Percentiles rank a stretch among this genome's conserved stretches.
These are phyloP conservation scores for Polyporus tsugae DNA, from an alignment of 1,284 basidiomycete genomes.

Conservation along the genomic window DNA sequence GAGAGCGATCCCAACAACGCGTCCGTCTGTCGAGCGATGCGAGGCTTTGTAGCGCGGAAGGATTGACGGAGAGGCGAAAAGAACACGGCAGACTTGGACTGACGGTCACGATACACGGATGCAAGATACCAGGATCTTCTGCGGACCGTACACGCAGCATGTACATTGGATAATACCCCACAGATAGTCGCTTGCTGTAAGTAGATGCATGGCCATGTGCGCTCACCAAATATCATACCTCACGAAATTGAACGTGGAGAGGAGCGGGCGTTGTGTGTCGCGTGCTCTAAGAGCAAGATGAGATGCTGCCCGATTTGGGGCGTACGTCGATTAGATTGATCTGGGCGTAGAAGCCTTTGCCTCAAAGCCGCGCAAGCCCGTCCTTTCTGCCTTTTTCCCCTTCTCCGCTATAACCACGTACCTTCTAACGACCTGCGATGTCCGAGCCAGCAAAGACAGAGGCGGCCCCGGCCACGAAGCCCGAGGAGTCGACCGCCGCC, in stretches of 20 bases:
- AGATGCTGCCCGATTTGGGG: slow-evolving; percentile 32
- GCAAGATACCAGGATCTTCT: slow-evolving; percentile 7
- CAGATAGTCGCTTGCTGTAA: slow-evolving; percentile 2
- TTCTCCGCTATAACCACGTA: slow-evolving; percentile 13
- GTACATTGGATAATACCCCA: slow-evolving; percentile 7
- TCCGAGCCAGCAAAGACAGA: slow-evolving; percentile 56
- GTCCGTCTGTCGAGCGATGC: slow-evolving; percentile 54
- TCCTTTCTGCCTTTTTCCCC: slow-evolving; percentile 19
- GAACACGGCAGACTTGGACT: neutral
- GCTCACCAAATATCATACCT: neutral
- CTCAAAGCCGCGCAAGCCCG: slow-evolving; percentile 5
- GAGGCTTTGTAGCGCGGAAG: slow-evolving; percentile 53
- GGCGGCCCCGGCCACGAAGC: slow-evolving; percentile 37
- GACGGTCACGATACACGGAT: neutral
- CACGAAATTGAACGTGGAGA: neutral
- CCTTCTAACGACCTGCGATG: slow-evolving; percentile 48
- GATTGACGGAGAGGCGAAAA: slow-evolving; percentile 16
- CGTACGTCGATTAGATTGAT: slow-evolving; percentile 34
- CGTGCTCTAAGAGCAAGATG: slow-evolving; percentile 23
- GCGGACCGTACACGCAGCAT: neutral
- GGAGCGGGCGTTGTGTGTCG: slow-evolving; percentile 18
- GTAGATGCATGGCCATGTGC: neutral
- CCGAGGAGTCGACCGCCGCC: slow-evolving; percentile 61
- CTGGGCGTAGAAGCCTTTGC: slow-evolving; percentile 10
- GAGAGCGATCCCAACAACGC: slow-evolving; percentile 30